Conservation (phyloP, 2,329 filamentous ascomycete species). For the Mariannaea sp. region DNA sequence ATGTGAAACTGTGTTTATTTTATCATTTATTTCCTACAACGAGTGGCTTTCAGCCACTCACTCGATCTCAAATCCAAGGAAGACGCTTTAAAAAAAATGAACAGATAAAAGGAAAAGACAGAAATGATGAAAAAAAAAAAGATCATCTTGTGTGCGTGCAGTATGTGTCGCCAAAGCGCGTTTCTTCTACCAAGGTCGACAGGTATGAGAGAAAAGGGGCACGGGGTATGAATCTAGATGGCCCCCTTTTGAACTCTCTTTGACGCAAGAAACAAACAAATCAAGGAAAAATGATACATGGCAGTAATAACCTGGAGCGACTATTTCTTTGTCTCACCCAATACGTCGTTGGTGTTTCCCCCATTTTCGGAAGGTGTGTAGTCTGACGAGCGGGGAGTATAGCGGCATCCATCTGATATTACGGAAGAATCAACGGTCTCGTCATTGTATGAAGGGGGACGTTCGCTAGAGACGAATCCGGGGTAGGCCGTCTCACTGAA, state of each 20-base stretch:
- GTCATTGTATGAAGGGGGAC: constrained; percentile 50
- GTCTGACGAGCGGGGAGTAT: constrained; percentile 42
- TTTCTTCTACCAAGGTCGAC: neutral
- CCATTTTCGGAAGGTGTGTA: constrained; percentile 30
- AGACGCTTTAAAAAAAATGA: no score
- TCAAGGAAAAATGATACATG: constrained; percentile 9
- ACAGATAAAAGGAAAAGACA: constrained; percentile 12
- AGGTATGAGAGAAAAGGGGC: neutral
- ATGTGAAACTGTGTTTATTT: constrained; percentile 29
- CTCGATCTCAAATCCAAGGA: constrained; percentile 17
- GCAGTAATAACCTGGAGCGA: constrained; percentile 12
- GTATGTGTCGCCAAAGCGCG: neutral
- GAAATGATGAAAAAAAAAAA: constrained; percentile 15
- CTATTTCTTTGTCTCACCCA: constrained; percentile 35
- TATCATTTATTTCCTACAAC: constrained; percentile 20
- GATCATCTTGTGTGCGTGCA: constrained; percentile 16
- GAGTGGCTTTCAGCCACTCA: constrained; percentile 14
- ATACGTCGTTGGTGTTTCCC: constrained; percentile 31
- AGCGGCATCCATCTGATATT: constrained; percentile 51
- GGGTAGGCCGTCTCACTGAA: constrained; percentile 30
- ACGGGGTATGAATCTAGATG: constrained; percentile 18
- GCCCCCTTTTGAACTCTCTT: constrained; percentile 18
- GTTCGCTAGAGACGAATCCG: constrained; percentile 39
- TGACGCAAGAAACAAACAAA: constrained; percentile 11
- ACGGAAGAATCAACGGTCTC: constrained; percentile 41